Percentiles rank a stretch among this genome's conserved stretches.
These are phyloP conservation scores for Saccharomyces jurei DNA, from an alignment of 805 yeast genomes.

Conservation along the genomic window DNA sequence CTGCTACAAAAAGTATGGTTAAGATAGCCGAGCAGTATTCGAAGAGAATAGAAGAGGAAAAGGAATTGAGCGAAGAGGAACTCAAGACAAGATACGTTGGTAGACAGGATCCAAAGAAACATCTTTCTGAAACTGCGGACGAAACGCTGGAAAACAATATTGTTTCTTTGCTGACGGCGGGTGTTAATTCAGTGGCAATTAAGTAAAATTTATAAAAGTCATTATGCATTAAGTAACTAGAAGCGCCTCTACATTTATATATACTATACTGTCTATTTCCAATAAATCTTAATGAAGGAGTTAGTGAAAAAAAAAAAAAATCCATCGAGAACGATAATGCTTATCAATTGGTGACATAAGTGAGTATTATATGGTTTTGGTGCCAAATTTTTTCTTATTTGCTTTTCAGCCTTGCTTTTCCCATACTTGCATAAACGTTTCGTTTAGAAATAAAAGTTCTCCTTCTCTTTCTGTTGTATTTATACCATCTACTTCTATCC, in stretches of 20 bases:
- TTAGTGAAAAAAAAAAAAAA: too few relatives aligned
- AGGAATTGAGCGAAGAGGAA: constrained; percentile 78
- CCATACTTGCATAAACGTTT: constrained; percentile 66
- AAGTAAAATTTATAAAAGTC: constrained; percentile 35
- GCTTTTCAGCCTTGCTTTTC: constrained; percentile 20
- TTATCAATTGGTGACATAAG: not conserved
- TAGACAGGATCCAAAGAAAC: constrained; percentile 97
- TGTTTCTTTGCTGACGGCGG: constrained; percentile 77
- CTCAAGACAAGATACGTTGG: constrained; percentile 95
- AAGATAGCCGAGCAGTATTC: constrained; percentile 85
- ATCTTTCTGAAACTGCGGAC: constrained; percentile 82
- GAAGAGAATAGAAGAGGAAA: constrained; percentile 84
- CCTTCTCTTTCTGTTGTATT: constrained; percentile 39
- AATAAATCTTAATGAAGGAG: not conserved
- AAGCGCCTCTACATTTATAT: not conserved
- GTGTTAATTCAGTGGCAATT: constrained; percentile 84
- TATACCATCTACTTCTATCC: constrained; percentile 56
- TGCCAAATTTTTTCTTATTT: not conserved
- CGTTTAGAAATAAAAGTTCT: constrained; percentile 54
- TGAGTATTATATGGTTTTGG: not conserved
- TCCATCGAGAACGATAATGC: not conserved
- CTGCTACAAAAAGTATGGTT: constrained; percentile 70
- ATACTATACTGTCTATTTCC: not conserved
- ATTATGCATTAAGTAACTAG: not conserved
- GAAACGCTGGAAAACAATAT: constrained; percentile 81